Conservation (phyloP, 345 rosid species). For the Salix udensis region DNA sequence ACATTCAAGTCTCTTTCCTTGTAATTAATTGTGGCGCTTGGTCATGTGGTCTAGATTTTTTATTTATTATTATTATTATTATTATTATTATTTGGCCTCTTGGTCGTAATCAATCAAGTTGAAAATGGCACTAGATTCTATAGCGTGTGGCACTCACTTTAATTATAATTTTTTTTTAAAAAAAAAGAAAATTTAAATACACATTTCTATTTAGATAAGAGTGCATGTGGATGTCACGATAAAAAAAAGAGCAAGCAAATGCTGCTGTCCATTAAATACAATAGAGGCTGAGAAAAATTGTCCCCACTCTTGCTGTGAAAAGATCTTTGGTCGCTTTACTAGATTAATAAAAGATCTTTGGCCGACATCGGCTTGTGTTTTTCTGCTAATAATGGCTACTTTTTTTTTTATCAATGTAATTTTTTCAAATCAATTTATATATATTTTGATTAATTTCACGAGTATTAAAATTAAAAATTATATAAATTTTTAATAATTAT, state of each 20-base stretch:
- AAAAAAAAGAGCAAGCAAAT: not conserved
- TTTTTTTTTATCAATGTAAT: too few species aligned
- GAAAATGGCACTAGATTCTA: not conserved
- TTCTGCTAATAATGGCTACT: not conserved
- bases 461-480: too few species aligned
- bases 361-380: not conserved
- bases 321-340: not conserved
- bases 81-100: not conserved
- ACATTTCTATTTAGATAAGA: not conserved
- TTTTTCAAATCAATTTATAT: too few species aligned
- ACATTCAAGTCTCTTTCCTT: too few species aligned
- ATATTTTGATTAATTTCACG: accelerated
- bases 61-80: too few species aligned
- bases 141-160: not conserved
- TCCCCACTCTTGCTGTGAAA: not conserved
- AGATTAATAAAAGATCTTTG: not conserved
- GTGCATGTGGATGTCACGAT: not conserved
- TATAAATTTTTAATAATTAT: too few species aligned
- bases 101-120: not conserved
- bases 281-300: not conserved
- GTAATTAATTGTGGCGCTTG: not conserved
- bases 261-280: not conserved
- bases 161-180: not conserved
- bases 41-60: not conserved
- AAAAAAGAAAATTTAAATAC: not conserved